Evolutionary conservation across 192 early-diverging fungal species (phyloP), one percentile per base, ranked within the genome.

Genomic region (Coemansia sp.): DNA sequence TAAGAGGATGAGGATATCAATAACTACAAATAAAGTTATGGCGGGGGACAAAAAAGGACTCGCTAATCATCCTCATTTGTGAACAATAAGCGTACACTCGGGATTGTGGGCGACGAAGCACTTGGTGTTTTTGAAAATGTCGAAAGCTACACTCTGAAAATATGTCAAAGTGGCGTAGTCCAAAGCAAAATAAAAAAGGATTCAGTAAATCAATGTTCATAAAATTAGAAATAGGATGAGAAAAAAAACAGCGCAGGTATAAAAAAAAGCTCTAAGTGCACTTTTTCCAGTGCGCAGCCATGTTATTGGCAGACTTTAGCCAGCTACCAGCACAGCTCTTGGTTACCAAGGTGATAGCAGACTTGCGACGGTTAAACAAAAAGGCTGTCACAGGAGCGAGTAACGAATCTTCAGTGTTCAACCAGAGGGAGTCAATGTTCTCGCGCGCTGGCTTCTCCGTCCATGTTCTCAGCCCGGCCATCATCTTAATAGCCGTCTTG

Each of bases 271-370:
- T 20, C 35, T 38, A 59, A 3, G 70, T 69, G 35, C 66, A 67
- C 39, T 68, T 70, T 49, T 82, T 74, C 79, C 79, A 82, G 11
- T 73, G 79, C 2, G 30, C 58, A 50, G 70, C 18, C 56, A 76
- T 39, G 62, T 60, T 69, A 50, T 70, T 75, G 41, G 58, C 68
- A 37, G 79, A 82, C 18, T 70, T 64, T 16, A 70, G 60, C 79
- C 79, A 82, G 30, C 79, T 73, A 11, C 50, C 67, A 34, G 35
- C 34, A 41, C 79, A 82, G 12, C 56, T 68, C 61, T 73, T 82
- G 16, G 61, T 58, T 3, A 50, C 70, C 18, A 50, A 22, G 53
- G 64, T 64, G 1, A 65, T 30, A 20, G 71, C 37, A 6, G 66
- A 44, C 35, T 68, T 82, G 45, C 75, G 71, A 29, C 61, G 61